These are phyloP conservation scores for Aureobasidium sp. DNA, from an alignment of 2,329 filamentous ascomycete species.

Conservation along the genomic window DNA sequence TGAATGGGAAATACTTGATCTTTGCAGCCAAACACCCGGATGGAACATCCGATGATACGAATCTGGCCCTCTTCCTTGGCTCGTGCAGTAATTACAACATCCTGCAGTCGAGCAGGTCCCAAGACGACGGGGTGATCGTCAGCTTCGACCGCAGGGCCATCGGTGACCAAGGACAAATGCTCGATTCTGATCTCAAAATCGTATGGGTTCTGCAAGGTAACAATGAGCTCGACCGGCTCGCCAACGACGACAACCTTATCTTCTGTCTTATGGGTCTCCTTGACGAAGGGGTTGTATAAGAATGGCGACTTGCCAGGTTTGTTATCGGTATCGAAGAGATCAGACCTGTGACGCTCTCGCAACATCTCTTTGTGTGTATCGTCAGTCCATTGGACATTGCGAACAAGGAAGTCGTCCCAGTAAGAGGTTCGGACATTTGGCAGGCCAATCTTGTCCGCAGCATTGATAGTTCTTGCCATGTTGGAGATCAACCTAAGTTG, in stretches of 20 bases:
- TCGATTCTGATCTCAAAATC: slow-evolving; percentile 90
- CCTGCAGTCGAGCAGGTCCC: slow-evolving; percentile 75
- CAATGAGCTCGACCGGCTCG: slow-evolving; percentile 66
- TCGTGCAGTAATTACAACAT: slow-evolving; percentile 61
- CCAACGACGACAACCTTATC: slow-evolving; percentile 61
- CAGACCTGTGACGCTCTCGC: slow-evolving; percentile 31
- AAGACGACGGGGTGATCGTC: slow-evolving; percentile 57
- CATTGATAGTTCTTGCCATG: slow-evolving; percentile 71
- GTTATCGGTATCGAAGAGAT: slow-evolving; percentile 8
- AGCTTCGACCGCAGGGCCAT: slow-evolving; percentile 65
- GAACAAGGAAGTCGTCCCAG: slow-evolving; percentile 93
- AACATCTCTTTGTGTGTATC: slow-evolving; percentile 44
- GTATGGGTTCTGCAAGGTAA: slow-evolving; percentile 88
- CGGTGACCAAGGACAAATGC: slow-evolving; percentile 63
- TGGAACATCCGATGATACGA: slow-evolving; percentile 66
- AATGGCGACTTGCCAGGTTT: slow-evolving; percentile 60
- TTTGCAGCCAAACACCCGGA: slow-evolving; percentile 74
- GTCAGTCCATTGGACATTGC: slow-evolving; percentile 61
- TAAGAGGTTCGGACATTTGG: slow-evolving; percentile 69
- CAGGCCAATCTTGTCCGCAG: slow-evolving; percentile 68
- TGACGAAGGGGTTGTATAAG: slow-evolving; percentile 88
- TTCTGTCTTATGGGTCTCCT: slow-evolving; percentile 47
- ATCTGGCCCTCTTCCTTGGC: slow-evolving; percentile 60
- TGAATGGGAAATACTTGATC: slow-evolving; percentile 82
- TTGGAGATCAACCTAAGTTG: slow-evolving; percentile 78